Evolutionary conservation across 1,284 basidiomycete genomes (phyloP).

Genomic region (Apiotrichum sp.): DNA sequence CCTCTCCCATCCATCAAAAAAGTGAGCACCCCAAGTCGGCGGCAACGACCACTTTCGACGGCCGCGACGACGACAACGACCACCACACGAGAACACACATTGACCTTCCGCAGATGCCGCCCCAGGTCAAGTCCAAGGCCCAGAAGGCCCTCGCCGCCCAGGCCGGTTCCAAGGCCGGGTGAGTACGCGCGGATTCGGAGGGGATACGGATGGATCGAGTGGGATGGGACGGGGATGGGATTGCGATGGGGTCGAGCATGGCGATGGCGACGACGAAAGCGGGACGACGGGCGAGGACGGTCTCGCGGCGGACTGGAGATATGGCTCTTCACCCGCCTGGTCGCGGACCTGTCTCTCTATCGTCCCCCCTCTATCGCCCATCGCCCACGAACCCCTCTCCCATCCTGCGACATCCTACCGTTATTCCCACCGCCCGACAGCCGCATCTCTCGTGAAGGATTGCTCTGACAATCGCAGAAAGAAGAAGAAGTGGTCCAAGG

Average conservation of each 20-base stretch:
- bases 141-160: constrained; percentile 48
- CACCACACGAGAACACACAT: not conserved
- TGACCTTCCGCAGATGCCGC: constrained; percentile 23
- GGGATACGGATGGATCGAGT: not conserved
- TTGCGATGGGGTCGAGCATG: too few species aligned
- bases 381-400: too few species aligned
- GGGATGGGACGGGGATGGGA: not conserved
- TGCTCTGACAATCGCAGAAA: constrained; percentile 50
- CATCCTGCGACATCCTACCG: too few species aligned
- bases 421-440: too few species aligned
- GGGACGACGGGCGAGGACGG: too few species aligned
- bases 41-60: not conserved
- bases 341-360: too few species aligned
- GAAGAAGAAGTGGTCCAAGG: constrained; percentile 99
- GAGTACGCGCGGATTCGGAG: constrained; percentile 20
- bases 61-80: not conserved
- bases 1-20: constrained; percentile 6
- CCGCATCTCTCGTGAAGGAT: not conserved
- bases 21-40: not conserved
- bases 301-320: too few species aligned
- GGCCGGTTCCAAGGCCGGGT: constrained; percentile 49
- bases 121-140: constrained; percentile 46
- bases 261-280: too few species aligned
- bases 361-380: too few species aligned
- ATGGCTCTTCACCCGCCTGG: too few species aligned